Base-by-base conservation (phyloP, 23 red algal genomes). In the Rhodosorus marinus region DNA sequence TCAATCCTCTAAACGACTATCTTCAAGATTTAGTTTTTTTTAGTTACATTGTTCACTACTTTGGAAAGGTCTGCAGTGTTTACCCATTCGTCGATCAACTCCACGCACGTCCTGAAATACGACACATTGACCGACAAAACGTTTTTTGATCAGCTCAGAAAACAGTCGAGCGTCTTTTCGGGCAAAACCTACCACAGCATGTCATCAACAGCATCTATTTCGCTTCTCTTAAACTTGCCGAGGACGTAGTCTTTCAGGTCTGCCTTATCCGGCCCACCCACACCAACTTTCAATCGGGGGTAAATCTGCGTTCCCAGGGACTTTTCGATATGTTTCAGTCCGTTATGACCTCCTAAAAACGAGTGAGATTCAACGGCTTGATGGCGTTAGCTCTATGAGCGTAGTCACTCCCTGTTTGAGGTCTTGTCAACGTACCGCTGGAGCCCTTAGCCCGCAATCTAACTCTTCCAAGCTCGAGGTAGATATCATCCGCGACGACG, bases 341-440 rank as follows among this genome's bases (percentile, higher is more conserved):
- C 87, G 52, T 94, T 94, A 35, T 94, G 87, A 1, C 87, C 87
- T n/a, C n/a, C n/a, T n/a, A n/a, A n/a, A n/a, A n/a, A n/a, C n/a
- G n/a, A n/a, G n/a, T n/a, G n/a, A n/a, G n/a, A n/a, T n/a, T 34
- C 51, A 26, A 51, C 7, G 4, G 4, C 4, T 4, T 4, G 31
- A 54, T 54, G 35, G 35, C 15, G 35, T 3, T 5, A 34, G 35
- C 2, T 5, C 1, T 9, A 26, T 1, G 26, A 3, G 46, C 26
- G 1, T 26, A 8, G 48, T 7, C 11, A 8, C 9, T 1, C 11
- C 35, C 3, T 1, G 35, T 33, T 6, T 54, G n/a, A n/a, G n/a
- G n/a, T n/a, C n/a, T n/a, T n/a, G n/a, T n/a, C n/a, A n/a, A n/a
- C n/a, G n/a, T n/a, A 24, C 87, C 87, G 1, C 53, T 32, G 57